Evolutionary conservation across 352 stramenopile genomes (phyloP), one percentile per base, ranked within the genome.

Genomic region (Plasmopara viticola): DNA sequence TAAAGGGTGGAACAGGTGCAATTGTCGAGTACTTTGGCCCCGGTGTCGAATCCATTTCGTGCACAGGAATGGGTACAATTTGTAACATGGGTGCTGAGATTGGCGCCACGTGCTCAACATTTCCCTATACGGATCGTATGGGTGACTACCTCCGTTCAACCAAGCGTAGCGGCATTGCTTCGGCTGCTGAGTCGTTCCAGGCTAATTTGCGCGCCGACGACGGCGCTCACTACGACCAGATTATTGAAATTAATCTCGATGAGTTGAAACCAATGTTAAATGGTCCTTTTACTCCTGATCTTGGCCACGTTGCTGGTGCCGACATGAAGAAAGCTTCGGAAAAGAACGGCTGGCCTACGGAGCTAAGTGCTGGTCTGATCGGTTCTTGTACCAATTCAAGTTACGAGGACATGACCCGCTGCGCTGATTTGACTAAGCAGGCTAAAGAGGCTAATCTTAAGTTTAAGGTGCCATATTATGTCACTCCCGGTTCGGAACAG

Each of bases 61-160:
- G 87, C 81, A 97, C 90, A 62, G 90, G 87, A 62, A 96, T 96
- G 86, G 90, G 84, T 54, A 97, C 90, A 64, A 97, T 97, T 67
- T 95, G 85, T 87, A 97, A 97, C 81, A 97, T 97, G 90, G 90
- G 90, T 74, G 90, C 90, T 18, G 90, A 97, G 62, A 96, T 97
- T 53, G 90, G 90, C 44, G 90, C 90, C 43, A 97, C 90, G 46
- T 96, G 85, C 78, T 97, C 90, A 40, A 97, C 87, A 25, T 97
- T 97, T 82, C 87, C 87, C 5, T 97, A 94, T 81, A 95, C 87
- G 46, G 73, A 92, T 47, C 79, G 87, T 63, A 97, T 97, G 90
- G 72, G 72, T 15, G 85, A 94, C 77, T 97, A 97, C 78, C 72
- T 97, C 37, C 78, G 84, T 66, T 86, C 87, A 45, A 97, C 90